These are phyloP conservation scores for Hyphopichia burtonii DNA, from an alignment of 1,139 yeast species.

Conservation along the genomic window DNA sequence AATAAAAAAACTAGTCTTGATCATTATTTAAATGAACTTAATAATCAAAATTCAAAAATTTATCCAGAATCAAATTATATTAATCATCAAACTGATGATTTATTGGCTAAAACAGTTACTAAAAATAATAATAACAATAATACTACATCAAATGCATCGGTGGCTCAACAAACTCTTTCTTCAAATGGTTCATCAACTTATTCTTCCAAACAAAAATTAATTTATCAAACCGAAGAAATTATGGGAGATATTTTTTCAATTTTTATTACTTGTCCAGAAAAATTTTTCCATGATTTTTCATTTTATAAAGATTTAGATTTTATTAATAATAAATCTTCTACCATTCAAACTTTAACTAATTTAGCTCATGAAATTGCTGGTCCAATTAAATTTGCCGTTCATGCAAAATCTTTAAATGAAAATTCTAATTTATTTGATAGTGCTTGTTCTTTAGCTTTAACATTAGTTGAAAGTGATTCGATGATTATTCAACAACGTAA, in stretches of 20 bases:
- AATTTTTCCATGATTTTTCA: slow-evolving; percentile 31
- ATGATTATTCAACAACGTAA: background rate
- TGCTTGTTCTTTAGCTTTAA: slow-evolving; percentile 35
- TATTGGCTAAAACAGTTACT: slow-evolving; percentile 3
- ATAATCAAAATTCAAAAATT: background rate
- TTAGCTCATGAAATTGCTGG: slow-evolving; percentile 27
- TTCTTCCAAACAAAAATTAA: slow-evolving; percentile 7
- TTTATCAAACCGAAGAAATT: slow-evolving; percentile 29
- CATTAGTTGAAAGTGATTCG: slow-evolving; percentile 23
- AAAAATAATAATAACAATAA: background rate
- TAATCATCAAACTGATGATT: slow-evolving; percentile 3
- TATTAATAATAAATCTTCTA: slow-evolving; percentile 8
- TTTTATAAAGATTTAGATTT: slow-evolving; percentile 20
- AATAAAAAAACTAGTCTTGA: slow-evolving; percentile 11
- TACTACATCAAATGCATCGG: slow-evolving; percentile 1
- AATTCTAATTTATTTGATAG: slow-evolving; percentile 31
- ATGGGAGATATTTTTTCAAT: slow-evolving; percentile 37
- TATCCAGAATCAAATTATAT: background rate
- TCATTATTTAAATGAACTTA: slow-evolving; percentile 10
- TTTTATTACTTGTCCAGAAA: slow-evolving; percentile 33
- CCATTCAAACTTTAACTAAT: slow-evolving; percentile 14
- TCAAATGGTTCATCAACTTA: slow-evolving; percentile 2
- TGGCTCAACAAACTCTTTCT: slow-evolving; percentile 1
- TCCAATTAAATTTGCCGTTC: slow-evolving; percentile 37
- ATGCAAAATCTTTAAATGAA: slow-evolving; percentile 18